Base-by-base conservation (phyloP, 2,329 filamentous ascomycete species). In the Phyllosticta citribraziliensis region DNA sequence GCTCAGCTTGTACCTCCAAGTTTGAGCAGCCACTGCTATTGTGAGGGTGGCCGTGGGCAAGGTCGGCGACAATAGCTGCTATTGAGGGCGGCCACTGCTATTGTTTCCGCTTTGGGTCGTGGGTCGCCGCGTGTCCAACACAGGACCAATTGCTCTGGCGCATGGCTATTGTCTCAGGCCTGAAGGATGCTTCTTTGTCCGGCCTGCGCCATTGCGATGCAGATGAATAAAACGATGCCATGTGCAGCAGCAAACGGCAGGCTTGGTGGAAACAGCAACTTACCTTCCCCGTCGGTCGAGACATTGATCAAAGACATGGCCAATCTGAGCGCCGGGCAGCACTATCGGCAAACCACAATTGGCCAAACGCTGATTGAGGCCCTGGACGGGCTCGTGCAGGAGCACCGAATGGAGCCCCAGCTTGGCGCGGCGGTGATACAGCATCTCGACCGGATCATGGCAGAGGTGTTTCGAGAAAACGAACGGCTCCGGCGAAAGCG, bases 291-390 rank as follows among this genome's bases (percentile, higher is more conserved):
- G 40, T n/a, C 40, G 17, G n/a, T 47, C 17, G 8, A 47, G 40
- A 47, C 40, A n/a, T n/a, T n/a, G 14, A 40, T 14, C 2, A 40
- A 47, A 47, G n/a, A n/a, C 14, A 60, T 60, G 58, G 35, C 47
- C 53, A 60, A 40, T 20, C 53, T 51, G 52, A 54, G 55, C 10
- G 52, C 53, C 8, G 47, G 35, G 50, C 51, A 61, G 54, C 54
- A 61, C 20, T 61, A 61, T 20, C 59, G 59, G 12, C 40, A 50
- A n/a, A 57, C 59, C 25, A 61, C 54, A 20, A 54, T 61, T 54
- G 59, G 59, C 27, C 54, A 25, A 22, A 14, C 59, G 5, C 59
- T 61, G 14, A 57, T 61, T 30, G 59, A 47, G 6, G 40, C 47
- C 17, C 50, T 61, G 55, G 59, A 61, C 20, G 59, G 56, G 24